Percentiles rank a stretch among this genome's conserved stretches.
phyloP scores from a whole-genome alignment of 306 rosid species.

The Echinosophora koreensis region DNA sequence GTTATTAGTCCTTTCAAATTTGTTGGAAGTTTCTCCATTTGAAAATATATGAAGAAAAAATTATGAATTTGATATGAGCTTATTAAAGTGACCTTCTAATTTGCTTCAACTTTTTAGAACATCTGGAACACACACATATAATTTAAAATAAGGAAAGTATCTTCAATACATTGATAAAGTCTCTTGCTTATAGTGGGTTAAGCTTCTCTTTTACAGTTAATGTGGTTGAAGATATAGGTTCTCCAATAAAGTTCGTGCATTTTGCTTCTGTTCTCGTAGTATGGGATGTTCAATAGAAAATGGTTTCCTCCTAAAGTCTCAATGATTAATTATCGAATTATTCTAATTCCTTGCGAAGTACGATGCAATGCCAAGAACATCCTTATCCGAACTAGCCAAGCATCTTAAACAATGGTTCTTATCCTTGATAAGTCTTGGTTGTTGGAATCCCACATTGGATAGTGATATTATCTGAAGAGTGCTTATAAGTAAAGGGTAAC shows the following conservation, averaged over 20 bases:
- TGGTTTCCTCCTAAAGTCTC: conserved; percentile 3
- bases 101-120: background rate
- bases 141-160: too few relatives aligned
- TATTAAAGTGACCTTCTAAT: background rate
- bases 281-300: background rate
- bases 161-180: too few relatives aligned
- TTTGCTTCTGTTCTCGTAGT: background rate
- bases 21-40: background rate
- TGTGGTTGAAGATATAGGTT: background rate
- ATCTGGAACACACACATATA: background rate
- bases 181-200: background rate
- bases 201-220: background rate
- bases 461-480: too few relatives aligned
- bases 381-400: conserved; percentile 43
- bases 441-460: too few relatives aligned
- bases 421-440: too few relatives aligned
- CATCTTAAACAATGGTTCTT: conserved; percentile 42
- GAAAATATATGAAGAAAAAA: background rate
- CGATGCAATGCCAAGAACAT: conserved; percentile 40
- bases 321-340: conserved; percentile 44
- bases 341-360: conserved; percentile 45
- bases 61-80: background rate
- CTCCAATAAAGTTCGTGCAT: background rate
- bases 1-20: background rate
- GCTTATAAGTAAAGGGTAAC: too few relatives aligned